These are phyloP conservation scores for Phaeophleospora eucalypticola DNA, from an alignment of 2,329 filamentous ascomycete genomes.

Conservation along the genomic window DNA sequence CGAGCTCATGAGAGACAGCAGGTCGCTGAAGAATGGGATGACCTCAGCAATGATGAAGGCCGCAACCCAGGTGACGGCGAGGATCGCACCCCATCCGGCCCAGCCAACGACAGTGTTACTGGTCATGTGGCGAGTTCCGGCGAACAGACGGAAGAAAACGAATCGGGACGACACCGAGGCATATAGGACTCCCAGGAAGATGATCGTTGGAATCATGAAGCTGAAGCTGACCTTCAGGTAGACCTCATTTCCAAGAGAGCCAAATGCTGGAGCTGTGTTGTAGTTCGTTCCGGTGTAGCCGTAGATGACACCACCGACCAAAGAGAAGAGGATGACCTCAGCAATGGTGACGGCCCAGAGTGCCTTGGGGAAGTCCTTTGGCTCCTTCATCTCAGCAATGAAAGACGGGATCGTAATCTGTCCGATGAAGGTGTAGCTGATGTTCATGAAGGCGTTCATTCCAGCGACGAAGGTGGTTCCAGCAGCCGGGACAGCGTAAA, in stretches of 20 bases:
- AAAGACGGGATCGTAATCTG: constrained; percentile 93
- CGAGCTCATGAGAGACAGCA: constrained; percentile 72
- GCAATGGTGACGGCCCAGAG: constrained; percentile 86
- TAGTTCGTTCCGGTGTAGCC: constrained; percentile 87
- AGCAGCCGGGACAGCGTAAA: constrained; percentile 62
- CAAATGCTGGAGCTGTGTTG: constrained; percentile 82
- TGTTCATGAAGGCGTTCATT: constrained; percentile 89
- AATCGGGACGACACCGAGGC: constrained; percentile 87
- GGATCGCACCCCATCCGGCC: constrained; percentile 70
- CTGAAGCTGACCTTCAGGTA: constrained; percentile 88
- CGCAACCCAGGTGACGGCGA: constrained; percentile 73
- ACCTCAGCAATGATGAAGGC: constrained; percentile 90
- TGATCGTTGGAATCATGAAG: constrained; percentile 92
- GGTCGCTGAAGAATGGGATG: constrained; percentile 86
- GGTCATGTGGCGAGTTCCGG: constrained; percentile 71
- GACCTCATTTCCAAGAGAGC: constrained; percentile 66
- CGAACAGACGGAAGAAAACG: constrained; percentile 85
- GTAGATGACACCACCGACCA: constrained; percentile 78
- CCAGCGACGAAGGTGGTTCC: constrained; percentile 77
- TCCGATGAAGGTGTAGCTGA: constrained; percentile 92
- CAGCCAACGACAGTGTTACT: constrained; percentile 79
- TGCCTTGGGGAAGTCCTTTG: constrained; percentile 84
- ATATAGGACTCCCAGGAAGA: constrained; percentile 88
- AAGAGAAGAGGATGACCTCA: constrained; percentile 78
- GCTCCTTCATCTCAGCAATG: constrained; percentile 86